Evolutionary conservation across 257 asterid genomes (phyloP), one percentile per base, ranked within the genome.

Genomic region (Fraxinus americana): DNA sequence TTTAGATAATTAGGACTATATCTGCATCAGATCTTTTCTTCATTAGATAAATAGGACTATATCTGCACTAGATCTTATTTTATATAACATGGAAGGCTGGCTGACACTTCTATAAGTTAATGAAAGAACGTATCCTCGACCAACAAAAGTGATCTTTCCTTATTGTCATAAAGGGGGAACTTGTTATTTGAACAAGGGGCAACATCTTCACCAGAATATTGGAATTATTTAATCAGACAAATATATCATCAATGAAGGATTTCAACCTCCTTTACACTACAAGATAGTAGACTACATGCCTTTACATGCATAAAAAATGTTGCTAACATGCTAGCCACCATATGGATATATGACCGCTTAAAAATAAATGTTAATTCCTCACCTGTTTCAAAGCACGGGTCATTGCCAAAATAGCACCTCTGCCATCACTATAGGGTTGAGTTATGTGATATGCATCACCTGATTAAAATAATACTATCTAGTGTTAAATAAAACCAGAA

Each of bases 401-500:
- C 98, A 95, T 95, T 77, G 99, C 97, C 81, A 95, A 87, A 78
- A 89, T 25, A 67, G 99, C 98, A 68, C 99, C 99, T 89, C 92
- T 88, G 82, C 98, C 99, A 83, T 86, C 92, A 48, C 81, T 86
- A 69, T 92, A 97, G 39, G 99, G 99, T 86, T 93, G 96, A 70
- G 99, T 95, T 66, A 95, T 95, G 83, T 95, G 99, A 84, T 92
- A 80, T 41, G 98, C 98, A 80, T 93, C 98, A 73, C 98, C 99
- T 95, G 86, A 80, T 83, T 67, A 78, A 80, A 77, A 72, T 25
- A 74, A 76, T 8, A 38, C 72, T 7, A 59, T 32, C 74, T 11
- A 39, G 74, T 63, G 75, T 70, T 68, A 32, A 81, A 75, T 45
- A 78, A 72, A 76, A 74, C 57, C 70, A 34, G 32, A 74, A 69